Percentiles rank a stretch among this genome's conserved stretches.
These are phyloP conservation scores for Seiridium unicorne DNA, from an alignment of 2,329 filamentous ascomycete genomes.

Conservation along the genomic window DNA sequence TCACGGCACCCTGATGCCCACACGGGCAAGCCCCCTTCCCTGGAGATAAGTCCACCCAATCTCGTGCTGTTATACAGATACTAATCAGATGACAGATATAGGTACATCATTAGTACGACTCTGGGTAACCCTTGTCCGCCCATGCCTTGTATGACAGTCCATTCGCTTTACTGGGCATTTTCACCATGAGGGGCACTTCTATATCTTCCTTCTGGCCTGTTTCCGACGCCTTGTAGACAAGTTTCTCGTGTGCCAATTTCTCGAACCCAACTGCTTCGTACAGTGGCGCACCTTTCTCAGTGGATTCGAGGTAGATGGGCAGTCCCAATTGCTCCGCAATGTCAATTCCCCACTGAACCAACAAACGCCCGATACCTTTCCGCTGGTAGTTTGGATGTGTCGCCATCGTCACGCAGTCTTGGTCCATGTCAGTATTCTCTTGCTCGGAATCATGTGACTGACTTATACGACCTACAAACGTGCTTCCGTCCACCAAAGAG, in stretches of 20 bases:
- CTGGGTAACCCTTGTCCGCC: conserved; percentile 14
- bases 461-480: conserved; percentile 17
- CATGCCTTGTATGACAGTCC: conserved; percentile 19
- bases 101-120: conserved; percentile 9
- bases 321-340: conserved; percentile 19
- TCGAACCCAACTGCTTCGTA: conserved; percentile 20
- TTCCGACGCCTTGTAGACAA: conserved; percentile 19
- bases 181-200: conserved; percentile 21
- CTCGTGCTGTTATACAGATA: not conserved
- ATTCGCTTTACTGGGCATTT: conserved; percentile 20
- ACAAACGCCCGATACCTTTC: conserved; percentile 16
- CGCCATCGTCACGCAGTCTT: conserved; percentile 23
- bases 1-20: not conserved
- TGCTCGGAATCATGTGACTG: not conserved
- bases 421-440: not conserved
- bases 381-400: conserved; percentile 21
- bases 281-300: conserved; percentile 12
- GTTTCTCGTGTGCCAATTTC: conserved; percentile 14
- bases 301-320: conserved; percentile 22
- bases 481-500: conserved; percentile 20
- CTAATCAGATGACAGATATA: not conserved
- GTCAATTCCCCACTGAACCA: conserved; percentile 22
- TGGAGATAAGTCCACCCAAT: not conserved
- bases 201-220: conserved; percentile 15
- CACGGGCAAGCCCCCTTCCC: not conserved